Percentiles rank a stretch among this genome's conserved stretches.
phyloP scores from a whole-genome alignment of 257 asterid species.

The Primulina huaijiensis region DNA sequence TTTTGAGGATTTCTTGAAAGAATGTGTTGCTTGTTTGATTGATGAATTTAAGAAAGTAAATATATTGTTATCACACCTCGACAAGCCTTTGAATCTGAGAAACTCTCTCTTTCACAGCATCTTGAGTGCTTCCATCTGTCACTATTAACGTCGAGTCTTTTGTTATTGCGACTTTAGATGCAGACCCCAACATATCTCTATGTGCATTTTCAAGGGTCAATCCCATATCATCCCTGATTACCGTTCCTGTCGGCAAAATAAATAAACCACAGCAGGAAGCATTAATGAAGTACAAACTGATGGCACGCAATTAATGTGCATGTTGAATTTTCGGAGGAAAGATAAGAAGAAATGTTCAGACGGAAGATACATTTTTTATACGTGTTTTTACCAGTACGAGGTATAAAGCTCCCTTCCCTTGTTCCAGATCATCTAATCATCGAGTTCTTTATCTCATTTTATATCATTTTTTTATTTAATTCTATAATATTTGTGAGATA shows the following conservation, averaged over 20 bases:
- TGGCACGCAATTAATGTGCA: too few species aligned
- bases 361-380: too few species aligned
- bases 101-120: slow-evolving; percentile 54
- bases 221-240: slow-evolving; percentile 76
- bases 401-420: too few species aligned
- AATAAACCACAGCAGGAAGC: too few species aligned
- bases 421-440: too few species aligned
- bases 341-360: too few species aligned
- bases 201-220: slow-evolving; percentile 59
- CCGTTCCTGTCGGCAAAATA: slow-evolving; percentile 45
- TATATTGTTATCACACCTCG: slow-evolving; percentile 39
- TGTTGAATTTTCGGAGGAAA: too few species aligned
- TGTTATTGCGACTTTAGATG: slow-evolving; percentile 66
- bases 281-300: too few species aligned
- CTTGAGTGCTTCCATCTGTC: slow-evolving; percentile 61
- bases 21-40: background rate
- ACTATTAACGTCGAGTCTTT: slow-evolving; percentile 74
- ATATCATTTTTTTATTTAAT: too few species aligned
- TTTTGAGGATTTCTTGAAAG: background rate
- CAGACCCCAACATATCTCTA: slow-evolving; percentile 61
- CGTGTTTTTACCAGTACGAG: too few species aligned
- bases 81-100: slow-evolving; percentile 64
- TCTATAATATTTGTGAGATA: too few species aligned
- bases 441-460: too few species aligned
- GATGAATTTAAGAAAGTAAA: background rate